A percentile compares a stretch with the other conserved stretches of the same genome.
Evolutionary conservation across 2,329 filamentous ascomycete species (phyloP).

Genomic region (Clonostachys byssicola): DNA sequence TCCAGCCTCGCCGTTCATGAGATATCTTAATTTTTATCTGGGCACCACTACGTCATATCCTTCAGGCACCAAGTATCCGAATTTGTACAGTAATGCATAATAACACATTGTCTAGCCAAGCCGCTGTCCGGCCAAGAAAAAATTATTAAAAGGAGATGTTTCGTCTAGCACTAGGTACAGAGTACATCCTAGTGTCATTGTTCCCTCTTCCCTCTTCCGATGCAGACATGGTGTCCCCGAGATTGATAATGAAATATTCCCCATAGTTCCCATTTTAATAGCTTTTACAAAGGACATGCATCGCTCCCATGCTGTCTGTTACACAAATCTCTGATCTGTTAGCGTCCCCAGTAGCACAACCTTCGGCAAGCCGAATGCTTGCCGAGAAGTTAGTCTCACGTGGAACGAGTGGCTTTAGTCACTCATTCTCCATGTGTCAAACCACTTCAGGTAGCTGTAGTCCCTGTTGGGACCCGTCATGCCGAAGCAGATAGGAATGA

Average conservation of each 20-base stretch:
- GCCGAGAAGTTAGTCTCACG: too few relatives aligned
- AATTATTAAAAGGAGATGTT: constrained; percentile 8
- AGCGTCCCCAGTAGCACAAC: too few relatives aligned
- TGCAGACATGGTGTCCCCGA: neutral
- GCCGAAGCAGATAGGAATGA: constrained; percentile 93
- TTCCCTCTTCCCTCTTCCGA: neutral
- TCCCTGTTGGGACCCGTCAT: constrained; percentile 83
- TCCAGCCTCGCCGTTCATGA: neutral
- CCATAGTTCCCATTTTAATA: too few relatives aligned
- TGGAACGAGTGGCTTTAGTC: too few relatives aligned
- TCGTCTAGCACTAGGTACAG: constrained; percentile 17
- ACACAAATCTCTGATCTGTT: too few relatives aligned
- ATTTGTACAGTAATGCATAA: constrained; percentile 25
- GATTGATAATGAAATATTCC: too few relatives aligned
- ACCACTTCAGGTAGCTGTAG: constrained; percentile 93
- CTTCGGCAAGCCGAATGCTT: too few relatives aligned
- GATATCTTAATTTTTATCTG: neutral
- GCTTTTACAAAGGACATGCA: too few relatives aligned
- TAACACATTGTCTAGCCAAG: constrained; percentile 9
- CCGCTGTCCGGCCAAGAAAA: constrained; percentile 5
- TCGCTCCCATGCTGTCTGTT: too few relatives aligned
- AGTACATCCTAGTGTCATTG: neutral
- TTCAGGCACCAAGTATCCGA: neutral
- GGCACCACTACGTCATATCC: neutral
- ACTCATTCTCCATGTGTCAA: constrained; percentile 78